phyloP scores from a whole-genome alignment of 2,329 filamentous ascomycete species.

The Aspergillus sojae region DNA sequence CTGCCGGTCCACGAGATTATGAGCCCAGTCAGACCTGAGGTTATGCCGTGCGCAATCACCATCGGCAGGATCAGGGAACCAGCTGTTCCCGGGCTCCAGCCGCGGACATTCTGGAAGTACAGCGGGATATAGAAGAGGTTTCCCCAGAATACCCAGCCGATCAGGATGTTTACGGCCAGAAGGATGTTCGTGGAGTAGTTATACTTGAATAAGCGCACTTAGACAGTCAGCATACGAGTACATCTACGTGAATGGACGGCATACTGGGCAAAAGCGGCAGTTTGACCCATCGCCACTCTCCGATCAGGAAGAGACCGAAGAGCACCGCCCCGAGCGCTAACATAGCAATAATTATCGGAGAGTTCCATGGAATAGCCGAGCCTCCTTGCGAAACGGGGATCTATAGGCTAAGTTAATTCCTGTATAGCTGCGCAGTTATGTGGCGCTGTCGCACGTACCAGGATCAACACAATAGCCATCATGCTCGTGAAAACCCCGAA shows the following conservation, averaged over 20 bases:
- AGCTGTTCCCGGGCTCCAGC: background rate
- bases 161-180: background rate
- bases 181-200: background rate
- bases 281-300: background rate
- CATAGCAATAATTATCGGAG: background rate
- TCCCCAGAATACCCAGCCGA: background rate
- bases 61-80: background rate
- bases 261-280: slow-evolving; percentile 1
- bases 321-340: background rate
- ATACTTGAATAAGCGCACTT: background rate
- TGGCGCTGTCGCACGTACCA: background rate
- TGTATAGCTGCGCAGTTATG: background rate
- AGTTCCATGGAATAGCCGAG: background rate
- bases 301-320: background rate
- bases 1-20: background rate
- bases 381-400: background rate
- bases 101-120: background rate
- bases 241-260: background rate
- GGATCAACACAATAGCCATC: background rate
- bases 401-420: background rate
- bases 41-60: background rate
- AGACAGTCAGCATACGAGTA: background rate
- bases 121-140: background rate
- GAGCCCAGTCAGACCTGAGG: background rate
- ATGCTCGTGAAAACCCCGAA: background rate